Conservation (phyloP, 495 filamentous ascomycete species). For the Aspergillus diversus region DNA sequence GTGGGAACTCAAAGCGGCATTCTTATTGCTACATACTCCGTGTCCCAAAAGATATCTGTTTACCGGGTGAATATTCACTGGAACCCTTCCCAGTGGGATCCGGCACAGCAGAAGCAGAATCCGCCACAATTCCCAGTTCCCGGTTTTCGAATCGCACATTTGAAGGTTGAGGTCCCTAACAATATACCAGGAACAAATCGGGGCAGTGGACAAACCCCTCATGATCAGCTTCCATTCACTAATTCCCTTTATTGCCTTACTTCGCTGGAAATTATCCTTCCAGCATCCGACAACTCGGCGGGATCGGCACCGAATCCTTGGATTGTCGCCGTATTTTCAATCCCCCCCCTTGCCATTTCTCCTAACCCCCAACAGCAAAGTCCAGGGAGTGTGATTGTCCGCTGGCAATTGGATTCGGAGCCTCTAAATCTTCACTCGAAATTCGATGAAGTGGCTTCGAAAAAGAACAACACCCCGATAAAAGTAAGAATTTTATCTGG, state of each 20-base stretch:
- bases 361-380: conserved; percentile 61
- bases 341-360: conserved; percentile 50
- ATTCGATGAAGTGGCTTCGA: conserved; percentile 73
- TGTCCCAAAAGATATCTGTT: conserved; percentile 66
- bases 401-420: conserved; percentile 73
- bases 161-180: conserved; percentile 45
- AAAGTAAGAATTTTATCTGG: conserved; percentile 33
- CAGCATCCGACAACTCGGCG: conserved; percentile 52
- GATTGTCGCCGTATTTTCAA: conserved; percentile 73
- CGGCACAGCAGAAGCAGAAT: conserved; percentile 34
- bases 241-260: conserved; percentile 61
- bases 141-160: conserved; percentile 45
- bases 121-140: conserved; percentile 45
- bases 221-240: conserved; percentile 35
- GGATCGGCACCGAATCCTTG: conserved; percentile 59
- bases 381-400: conserved; percentile 67
- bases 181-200: conserved; percentile 34
- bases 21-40: conserved; percentile 66
- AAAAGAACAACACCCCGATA: conserved; percentile 56
- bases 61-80: conserved; percentile 60
- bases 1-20: conserved; percentile 72
- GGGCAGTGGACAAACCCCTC: conserved; percentile 29
- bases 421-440: conserved; percentile 66
- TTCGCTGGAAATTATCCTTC: conserved; percentile 67
- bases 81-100: conserved; percentile 48